Percentiles rank a stretch among this genome's conserved stretches.
Conservation (phyloP, 495 filamentous ascomycete species). For the Trichoderma virens region DNA sequence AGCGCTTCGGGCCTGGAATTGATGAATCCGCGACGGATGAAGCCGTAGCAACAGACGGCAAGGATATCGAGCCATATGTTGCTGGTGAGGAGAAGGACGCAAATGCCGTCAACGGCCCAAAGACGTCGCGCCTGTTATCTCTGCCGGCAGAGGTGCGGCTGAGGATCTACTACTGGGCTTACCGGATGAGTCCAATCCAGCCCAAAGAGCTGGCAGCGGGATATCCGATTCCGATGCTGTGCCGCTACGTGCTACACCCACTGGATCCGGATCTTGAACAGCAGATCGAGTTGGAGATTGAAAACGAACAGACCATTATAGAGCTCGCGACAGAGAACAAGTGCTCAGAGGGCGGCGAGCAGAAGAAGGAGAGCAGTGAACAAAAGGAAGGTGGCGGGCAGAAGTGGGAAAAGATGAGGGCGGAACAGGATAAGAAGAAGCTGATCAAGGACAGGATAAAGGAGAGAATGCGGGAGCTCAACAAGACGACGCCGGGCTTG, state of each 20-base stretch:
- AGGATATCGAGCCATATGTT: neutral
- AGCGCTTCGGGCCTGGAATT: neutral
- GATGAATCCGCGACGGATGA: neutral
- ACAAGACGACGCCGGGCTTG: conserved; percentile 10
- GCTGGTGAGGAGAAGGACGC: neutral
- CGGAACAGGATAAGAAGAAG: neutral
- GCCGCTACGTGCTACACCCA: conserved; percentile 20
- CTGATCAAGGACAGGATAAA: neutral
- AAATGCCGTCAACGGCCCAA: neutral
- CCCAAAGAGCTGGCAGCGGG: conserved; percentile 34
- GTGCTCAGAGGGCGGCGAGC: neutral
- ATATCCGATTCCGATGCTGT: conserved; percentile 23
- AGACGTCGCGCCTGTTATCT: conserved; percentile 14
- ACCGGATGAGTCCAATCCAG: conserved; percentile 22
- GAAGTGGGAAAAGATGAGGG: neutral
- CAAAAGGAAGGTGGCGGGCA: neutral
- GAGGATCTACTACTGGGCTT: conserved; percentile 27
- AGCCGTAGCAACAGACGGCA: neutral
- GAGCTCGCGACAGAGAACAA: neutral
- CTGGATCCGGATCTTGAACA: conserved; percentile 12
- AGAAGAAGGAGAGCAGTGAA: neutral
- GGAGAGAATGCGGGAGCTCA: neutral
- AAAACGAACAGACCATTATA: neutral
- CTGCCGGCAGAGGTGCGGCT: conserved; percentile 28
- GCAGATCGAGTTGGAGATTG: neutral